Evolutionary conservation across 2,329 filamentous ascomycete genomes (phyloP).

Genomic region (Ilyonectria mors-panacis): DNA sequence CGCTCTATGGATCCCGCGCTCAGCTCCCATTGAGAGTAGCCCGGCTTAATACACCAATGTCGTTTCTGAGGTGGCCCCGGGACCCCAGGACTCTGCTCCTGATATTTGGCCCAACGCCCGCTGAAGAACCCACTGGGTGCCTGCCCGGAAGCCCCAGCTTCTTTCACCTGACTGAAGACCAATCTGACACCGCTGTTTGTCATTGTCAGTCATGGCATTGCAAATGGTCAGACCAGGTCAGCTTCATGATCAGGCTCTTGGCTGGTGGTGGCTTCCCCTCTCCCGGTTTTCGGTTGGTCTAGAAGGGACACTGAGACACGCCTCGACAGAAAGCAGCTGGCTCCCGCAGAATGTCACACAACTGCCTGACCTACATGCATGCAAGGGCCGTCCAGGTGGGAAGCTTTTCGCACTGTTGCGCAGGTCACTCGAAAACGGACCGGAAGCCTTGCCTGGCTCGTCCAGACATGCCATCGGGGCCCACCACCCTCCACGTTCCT

Average conservation of each 20-base stretch:
- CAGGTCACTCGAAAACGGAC: conserved; percentile 53
- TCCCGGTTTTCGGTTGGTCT: conserved; percentile 13
- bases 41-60: conserved; percentile 16
- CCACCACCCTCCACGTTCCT: conserved; percentile 45
- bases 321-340: conserved; percentile 19
- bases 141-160: conserved; percentile 29
- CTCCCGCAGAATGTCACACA: conserved; percentile 18
- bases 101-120: conserved; percentile 30
- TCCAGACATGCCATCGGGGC: conserved; percentile 40
- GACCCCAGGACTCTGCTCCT: conserved; percentile 29
- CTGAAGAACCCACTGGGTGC: conserved; percentile 32
- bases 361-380: conserved; percentile 11
- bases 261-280: conserved; percentile 23
- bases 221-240: conserved; percentile 34
- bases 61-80: background rate
- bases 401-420: conserved; percentile 47
- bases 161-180: conserved; percentile 28
- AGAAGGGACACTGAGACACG: conserved; percentile 19
- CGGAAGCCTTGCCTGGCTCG: conserved; percentile 49
- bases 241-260: conserved; percentile 37
- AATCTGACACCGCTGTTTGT: conserved; percentile 37
- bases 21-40: background rate
- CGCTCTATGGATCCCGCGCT: conserved; percentile 7
- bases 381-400: conserved; percentile 35
- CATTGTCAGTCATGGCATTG: conserved; percentile 38